Evolutionary conservation across 2,329 filamentous ascomycete genomes (phyloP).

Genomic region (Claviceps monticola): DNA sequence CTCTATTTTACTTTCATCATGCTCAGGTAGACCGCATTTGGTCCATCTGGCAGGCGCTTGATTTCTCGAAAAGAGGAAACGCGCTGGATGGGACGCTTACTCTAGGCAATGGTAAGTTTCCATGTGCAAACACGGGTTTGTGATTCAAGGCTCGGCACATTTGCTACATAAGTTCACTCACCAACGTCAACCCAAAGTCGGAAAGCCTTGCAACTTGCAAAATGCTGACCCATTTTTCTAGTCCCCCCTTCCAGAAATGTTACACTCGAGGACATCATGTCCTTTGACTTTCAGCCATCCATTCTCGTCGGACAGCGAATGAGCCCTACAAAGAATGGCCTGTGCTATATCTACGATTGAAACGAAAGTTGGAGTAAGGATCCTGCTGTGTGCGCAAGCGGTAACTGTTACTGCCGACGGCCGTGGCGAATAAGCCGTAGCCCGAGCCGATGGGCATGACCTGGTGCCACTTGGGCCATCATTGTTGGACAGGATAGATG

Average conservation of each 20-base stretch:
- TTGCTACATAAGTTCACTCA: background rate
- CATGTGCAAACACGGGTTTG: background rate
- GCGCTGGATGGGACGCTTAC: slow-evolving; percentile 2
- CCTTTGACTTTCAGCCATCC: background rate
- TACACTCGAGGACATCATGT: background rate
- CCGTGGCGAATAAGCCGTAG: too few relatives aligned
- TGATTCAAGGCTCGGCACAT: too few relatives aligned
- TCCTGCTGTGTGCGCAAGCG: too few relatives aligned
- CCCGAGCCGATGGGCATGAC: too few relatives aligned
- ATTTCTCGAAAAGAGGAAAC: background rate
- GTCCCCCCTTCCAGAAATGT: background rate
- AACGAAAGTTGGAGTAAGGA: background rate
- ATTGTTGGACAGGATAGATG: too few relatives aligned
- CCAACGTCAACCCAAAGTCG: background rate
- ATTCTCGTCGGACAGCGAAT: background rate
- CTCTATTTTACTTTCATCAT: slow-evolving; percentile 4
- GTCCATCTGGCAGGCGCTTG: slow-evolving; percentile 5
- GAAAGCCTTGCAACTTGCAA: background rate
- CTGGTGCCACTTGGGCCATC: too few relatives aligned
- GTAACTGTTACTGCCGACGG: too few relatives aligned
- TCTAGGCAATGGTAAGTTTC: slow-evolving; percentile 1
- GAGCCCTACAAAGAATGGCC: background rate
- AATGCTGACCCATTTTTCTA: background rate
- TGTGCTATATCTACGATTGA: background rate
- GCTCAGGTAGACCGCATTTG: slow-evolving; percentile 4